phyloP scores from a whole-genome alignment of 1,139 yeast species.

The Pichia sp. region DNA sequence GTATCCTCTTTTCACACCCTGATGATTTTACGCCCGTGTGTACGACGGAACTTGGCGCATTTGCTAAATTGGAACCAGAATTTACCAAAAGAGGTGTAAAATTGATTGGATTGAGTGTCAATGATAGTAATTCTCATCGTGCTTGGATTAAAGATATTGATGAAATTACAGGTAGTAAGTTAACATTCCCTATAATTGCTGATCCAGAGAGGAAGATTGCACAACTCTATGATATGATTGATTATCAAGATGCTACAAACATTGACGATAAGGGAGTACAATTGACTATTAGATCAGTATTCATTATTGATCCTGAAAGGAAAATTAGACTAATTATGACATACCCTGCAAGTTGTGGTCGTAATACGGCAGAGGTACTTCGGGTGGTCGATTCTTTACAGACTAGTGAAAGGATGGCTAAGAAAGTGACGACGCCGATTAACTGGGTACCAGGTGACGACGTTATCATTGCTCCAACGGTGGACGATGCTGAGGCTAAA shows the following conservation, averaged over 20 bases:
- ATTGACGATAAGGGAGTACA: slow-evolving; percentile 53
- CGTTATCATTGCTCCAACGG: slow-evolving; percentile 73
- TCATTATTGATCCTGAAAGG: slow-evolving; percentile 74
- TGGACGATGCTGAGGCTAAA: slow-evolving; percentile 65
- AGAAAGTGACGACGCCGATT: slow-evolving; percentile 74
- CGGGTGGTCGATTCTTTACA: slow-evolving; percentile 78
- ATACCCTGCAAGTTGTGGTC: slow-evolving; percentile 82
- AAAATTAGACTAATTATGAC: slow-evolving; percentile 64
- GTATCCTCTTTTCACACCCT: slow-evolving; percentile 76
- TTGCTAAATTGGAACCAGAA: slow-evolving; percentile 77
- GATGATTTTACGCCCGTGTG: slow-evolving; percentile 88
- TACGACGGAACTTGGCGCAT: slow-evolving; percentile 85
- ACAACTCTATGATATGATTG: slow-evolving; percentile 68
- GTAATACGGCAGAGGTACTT: slow-evolving; percentile 83
- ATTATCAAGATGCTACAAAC: slow-evolving; percentile 56
- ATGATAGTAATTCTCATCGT: slow-evolving; percentile 61
- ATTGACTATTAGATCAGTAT: slow-evolving; percentile 73
- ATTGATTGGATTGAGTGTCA: slow-evolving; percentile 74
- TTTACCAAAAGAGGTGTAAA: slow-evolving; percentile 70
- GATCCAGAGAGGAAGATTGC: slow-evolving; percentile 70
- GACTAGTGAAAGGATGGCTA: slow-evolving; percentile 48
- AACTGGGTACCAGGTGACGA: slow-evolving; percentile 87
- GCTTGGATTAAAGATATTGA: slow-evolving; percentile 82
- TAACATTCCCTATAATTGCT: slow-evolving; percentile 74
- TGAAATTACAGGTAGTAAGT: slow-evolving; percentile 60